Conservation (phyloP, 768 basidiomycete species). For the Kwoniella botswanensis region DNA sequence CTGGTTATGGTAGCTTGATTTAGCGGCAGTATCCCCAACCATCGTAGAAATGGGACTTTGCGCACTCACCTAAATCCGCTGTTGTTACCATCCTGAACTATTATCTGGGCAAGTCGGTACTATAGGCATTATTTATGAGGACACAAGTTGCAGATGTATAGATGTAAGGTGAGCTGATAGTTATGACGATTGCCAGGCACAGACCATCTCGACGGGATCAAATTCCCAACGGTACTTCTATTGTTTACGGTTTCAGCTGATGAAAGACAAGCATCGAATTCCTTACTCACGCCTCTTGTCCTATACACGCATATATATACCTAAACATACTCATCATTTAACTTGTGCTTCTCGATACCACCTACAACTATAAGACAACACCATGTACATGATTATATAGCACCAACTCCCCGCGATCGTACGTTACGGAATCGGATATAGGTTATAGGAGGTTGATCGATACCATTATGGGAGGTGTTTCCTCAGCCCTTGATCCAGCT, state of each 20-base stretch:
- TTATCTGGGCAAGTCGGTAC: not conserved
- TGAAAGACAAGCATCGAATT: not conserved
- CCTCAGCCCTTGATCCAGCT: slow-evolving; percentile 35
- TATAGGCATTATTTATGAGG: no score
- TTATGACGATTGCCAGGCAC: slow-evolving; percentile 6
- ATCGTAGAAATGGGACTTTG: not conserved
- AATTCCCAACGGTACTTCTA: not conserved
- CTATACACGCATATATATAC: not conserved
- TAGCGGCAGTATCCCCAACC: no score
- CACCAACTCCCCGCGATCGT: no score
- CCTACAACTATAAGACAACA: not conserved
- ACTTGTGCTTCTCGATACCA: not conserved
- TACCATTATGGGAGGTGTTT: slow-evolving; percentile 36
- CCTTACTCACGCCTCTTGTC: not conserved
- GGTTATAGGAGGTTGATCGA: no score
- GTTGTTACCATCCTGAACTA: slow-evolving; percentile 9
- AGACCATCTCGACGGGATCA: slow-evolving; percentile 6
- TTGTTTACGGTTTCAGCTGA: slow-evolving; percentile 15
- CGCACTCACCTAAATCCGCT: slow-evolving; percentile 18
- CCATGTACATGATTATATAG: no score
- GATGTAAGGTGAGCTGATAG: no score
- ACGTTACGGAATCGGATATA: no score
- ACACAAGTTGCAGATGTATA: not conserved
- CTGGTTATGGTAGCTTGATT: slow-evolving; percentile 22
- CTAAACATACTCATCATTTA: not conserved